Evolutionary conservation across 441 rosid genomes (phyloP).

Genomic region (Eutrema salsugineum): DNA sequence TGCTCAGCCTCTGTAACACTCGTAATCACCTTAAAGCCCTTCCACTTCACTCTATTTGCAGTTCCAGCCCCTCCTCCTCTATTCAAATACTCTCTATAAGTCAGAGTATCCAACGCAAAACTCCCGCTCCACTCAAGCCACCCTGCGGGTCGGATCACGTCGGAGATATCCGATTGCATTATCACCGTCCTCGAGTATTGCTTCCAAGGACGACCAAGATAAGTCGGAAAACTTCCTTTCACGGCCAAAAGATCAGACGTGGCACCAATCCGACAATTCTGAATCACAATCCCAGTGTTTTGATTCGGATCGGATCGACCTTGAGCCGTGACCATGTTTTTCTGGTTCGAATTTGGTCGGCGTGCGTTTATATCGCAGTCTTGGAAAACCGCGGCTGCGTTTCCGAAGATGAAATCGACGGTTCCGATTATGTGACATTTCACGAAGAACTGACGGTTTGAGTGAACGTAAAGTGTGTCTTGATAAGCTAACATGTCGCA

Average conservation of each 20-base stretch:
- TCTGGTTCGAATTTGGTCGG: slow-evolving; percentile 43
- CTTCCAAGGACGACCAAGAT: slow-evolving; percentile 66
- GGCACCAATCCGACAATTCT: slow-evolving; percentile 53
- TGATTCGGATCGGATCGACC: slow-evolving; percentile 59
- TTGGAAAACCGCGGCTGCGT: slow-evolving; percentile 51
- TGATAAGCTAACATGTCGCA: slow-evolving; percentile 61
- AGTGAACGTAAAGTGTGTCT: slow-evolving; percentile 64
- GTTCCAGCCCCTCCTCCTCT: slow-evolving; percentile 47
- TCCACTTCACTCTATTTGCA: slow-evolving; percentile 43
- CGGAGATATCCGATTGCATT: slow-evolving; percentile 45
- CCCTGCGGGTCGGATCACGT: slow-evolving; percentile 46
- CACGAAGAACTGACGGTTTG: slow-evolving; percentile 51
- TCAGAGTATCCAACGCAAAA: slow-evolving; percentile 49
- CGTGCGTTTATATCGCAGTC: slow-evolving; percentile 58
- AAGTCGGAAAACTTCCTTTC: slow-evolving; percentile 33
- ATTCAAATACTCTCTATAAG: slow-evolving; percentile 47
- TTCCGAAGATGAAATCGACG: slow-evolving; percentile 60
- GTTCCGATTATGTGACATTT: slow-evolving; percentile 48
- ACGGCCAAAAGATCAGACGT: slow-evolving; percentile 41
- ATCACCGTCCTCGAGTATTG: slow-evolving; percentile 45
- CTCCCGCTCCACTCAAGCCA: slow-evolving; percentile 51
- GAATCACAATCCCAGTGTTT: slow-evolving; percentile 63
- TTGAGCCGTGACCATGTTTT: slow-evolving; percentile 64
- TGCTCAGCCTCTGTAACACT: slow-evolving; percentile 32
- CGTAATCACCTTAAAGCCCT: slow-evolving; percentile 41